Percentiles rank a stretch among this genome's conserved stretches.
Evolutionary conservation across 495 filamentous ascomycete species (phyloP).

Genomic region (Annulohypoxylon nitens): DNA sequence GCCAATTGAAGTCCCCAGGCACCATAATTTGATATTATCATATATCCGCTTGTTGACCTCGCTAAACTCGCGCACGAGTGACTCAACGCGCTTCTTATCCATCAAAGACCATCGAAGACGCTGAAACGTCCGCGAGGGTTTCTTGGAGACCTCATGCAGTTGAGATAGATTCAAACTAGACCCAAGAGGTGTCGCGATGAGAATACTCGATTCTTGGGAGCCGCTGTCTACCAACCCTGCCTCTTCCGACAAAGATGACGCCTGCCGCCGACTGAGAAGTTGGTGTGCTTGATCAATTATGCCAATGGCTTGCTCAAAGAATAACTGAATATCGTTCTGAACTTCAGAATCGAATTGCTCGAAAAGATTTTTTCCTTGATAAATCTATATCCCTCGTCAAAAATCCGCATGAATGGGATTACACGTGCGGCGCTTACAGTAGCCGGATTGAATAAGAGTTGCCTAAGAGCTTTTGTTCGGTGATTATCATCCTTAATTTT

Average conservation of each 20-base stretch:
- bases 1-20: conserved; percentile 43
- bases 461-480: conserved; percentile 22
- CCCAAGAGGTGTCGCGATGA: not conserved
- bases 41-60: conserved; percentile 50
- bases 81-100: conserved; percentile 51
- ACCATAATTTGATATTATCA: conserved; percentile 51
- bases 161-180: not conserved
- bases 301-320: conserved; percentile 8
- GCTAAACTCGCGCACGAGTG: conserved; percentile 44
- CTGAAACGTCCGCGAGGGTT: conserved; percentile 20
- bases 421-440: conserved; percentile 14
- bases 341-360: conserved; percentile 4
- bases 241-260: not conserved
- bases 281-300: not conserved
- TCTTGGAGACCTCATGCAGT: conserved; percentile 12
- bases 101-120: conserved; percentile 50
- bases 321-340: conserved; percentile 1
- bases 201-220: not conserved
- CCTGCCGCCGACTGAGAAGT: conserved; percentile 3
- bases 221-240: not conserved
- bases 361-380: conserved; percentile 1
- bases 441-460: conserved; percentile 20
- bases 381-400: not conserved
- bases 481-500: conserved; percentile 27
- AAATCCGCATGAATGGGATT: not conserved